Conservation (phyloP, 106 monocot species). For the Alisma plantagoaquatica region DNA sequence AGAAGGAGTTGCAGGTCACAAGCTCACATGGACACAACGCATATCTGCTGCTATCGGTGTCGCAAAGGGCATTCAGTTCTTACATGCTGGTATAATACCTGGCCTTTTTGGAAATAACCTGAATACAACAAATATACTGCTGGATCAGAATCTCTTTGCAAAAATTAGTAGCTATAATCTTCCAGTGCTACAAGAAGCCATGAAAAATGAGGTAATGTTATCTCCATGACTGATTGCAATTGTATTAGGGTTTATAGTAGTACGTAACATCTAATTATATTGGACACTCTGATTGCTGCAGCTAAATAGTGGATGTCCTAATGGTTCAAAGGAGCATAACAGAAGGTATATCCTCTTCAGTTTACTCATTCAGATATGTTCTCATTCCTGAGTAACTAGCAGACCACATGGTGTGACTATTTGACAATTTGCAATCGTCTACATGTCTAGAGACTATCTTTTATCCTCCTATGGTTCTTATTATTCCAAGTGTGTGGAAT, state of each 20-base stretch:
- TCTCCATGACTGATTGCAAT: background rate
- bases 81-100: slow-evolving; percentile 86
- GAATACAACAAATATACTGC: slow-evolving; percentile 57
- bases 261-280: too few species aligned
- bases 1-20: slow-evolving; percentile 44
- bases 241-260: too few species aligned
- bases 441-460: too few species aligned
- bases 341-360: slow-evolving; percentile 60
- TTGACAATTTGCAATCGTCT: too few species aligned
- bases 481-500: too few species aligned
- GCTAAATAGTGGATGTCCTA: slow-evolving; percentile 31
- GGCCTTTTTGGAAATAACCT: slow-evolving; percentile 72
- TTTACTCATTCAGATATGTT: too few species aligned
- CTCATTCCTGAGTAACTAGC: too few species aligned
- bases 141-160: slow-evolving; percentile 79
- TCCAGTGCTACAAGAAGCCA: slow-evolving; percentile 48
- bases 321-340: slow-evolving; percentile 27
- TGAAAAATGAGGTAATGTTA: slow-evolving; percentile 35
- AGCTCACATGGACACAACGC: slow-evolving; percentile 75
- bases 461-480: too few species aligned
- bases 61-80: slow-evolving; percentile 76
- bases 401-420: too few species aligned
- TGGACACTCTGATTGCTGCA: too few species aligned
- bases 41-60: slow-evolving; percentile 77
- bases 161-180: slow-evolving; percentile 89